Percentiles rank a stretch among this genome's conserved stretches.
phyloP scores from a whole-genome alignment of 306 rosid species.

The Sesbania bispinosa region DNA sequence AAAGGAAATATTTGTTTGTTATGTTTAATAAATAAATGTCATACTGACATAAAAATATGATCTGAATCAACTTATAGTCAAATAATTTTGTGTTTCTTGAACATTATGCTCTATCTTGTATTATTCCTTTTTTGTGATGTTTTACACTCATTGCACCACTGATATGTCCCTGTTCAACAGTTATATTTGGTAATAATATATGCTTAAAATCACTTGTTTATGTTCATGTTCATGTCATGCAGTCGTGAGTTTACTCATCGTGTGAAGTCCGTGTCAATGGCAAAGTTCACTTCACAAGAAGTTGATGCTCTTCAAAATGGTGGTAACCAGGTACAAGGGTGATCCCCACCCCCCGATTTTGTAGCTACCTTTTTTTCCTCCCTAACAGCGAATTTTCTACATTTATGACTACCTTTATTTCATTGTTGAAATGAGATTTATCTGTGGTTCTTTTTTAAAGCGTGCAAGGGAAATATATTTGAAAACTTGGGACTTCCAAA shows the following conservation, averaged over 20 bases:
- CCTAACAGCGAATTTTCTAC: constrained; percentile 8
- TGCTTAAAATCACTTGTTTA: neutral
- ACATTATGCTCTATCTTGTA: neutral
- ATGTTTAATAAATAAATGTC: neutral
- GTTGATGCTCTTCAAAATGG: constrained; percentile 90
- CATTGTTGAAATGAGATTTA: constrained; percentile 29
- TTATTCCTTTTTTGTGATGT: neutral
- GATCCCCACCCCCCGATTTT: neutral
- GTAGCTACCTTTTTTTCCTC: neutral
- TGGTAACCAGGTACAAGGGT: constrained; percentile 80
- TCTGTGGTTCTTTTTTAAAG: constrained; percentile 36
- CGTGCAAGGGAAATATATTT: constrained; percentile 87
- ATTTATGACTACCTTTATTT: neutral
- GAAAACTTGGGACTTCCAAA: constrained; percentile 88
- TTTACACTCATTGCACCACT: neutral
- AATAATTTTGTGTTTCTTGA: neutral
- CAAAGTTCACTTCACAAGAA: constrained; percentile 86
- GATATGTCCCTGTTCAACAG: neutral
- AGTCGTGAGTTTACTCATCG: constrained; percentile 99
- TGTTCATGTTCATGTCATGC: constrained; percentile 28
- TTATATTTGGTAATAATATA: neutral
- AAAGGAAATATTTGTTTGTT: neutral
- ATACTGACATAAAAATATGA: neutral
- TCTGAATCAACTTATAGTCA: neutral
- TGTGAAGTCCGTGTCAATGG: constrained; percentile 95